Base-by-base conservation (phyloP, 2,329 filamentous ascomycete species). In the Fusarium floridanum region DNA sequence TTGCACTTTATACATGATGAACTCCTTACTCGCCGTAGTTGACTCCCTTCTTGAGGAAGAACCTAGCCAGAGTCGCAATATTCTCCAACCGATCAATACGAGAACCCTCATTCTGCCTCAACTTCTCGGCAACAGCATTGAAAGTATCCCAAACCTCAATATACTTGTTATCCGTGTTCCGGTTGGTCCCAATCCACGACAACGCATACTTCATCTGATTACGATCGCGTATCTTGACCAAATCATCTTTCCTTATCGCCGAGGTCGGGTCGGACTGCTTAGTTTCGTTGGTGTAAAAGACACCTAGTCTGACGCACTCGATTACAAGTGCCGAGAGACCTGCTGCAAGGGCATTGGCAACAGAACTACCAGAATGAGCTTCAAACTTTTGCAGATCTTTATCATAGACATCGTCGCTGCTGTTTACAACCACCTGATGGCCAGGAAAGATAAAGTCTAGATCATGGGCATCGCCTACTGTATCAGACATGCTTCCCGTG, bases 321-420 rank as follows among this genome's bases (percentile, higher is more conserved):
- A 68, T 65, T 2, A 71, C 57, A 5, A 71, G 68, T 1, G 64
- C 65, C 5, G 68, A 61, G 10, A 71, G 43, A 0, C 64, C 70
- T 2, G 57, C 70, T 6, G 66, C 66, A 8, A 68, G 55, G 14
- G 66, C 66, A 14, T 36, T 68, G 3, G 69, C 68, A 4, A 72
- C 57, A 14, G 64, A 71, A 10, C 70, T 72, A 4, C 64, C 64
- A 1, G 66, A 61, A 45, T 66, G 66, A 6, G 62, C 43, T 5
- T 68, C 66, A n/a, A 61, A 61, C 16, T 39, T 43, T n/a, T 24
- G 66, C 6, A 68, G 37, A 11, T 61, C 61, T 10, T 14, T 65
- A 7, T 55, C 61, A 9, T 61, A 60, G 10, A 43, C 53, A 12
- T 68, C 66, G 27, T 65, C 66, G 17, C 41, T 37, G 16, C 45